Evolutionary conservation across 2,329 filamentous ascomycete species (phyloP), one percentile per base, ranked within the genome.

Genomic region (Colletotrichum eleusines): DNA sequence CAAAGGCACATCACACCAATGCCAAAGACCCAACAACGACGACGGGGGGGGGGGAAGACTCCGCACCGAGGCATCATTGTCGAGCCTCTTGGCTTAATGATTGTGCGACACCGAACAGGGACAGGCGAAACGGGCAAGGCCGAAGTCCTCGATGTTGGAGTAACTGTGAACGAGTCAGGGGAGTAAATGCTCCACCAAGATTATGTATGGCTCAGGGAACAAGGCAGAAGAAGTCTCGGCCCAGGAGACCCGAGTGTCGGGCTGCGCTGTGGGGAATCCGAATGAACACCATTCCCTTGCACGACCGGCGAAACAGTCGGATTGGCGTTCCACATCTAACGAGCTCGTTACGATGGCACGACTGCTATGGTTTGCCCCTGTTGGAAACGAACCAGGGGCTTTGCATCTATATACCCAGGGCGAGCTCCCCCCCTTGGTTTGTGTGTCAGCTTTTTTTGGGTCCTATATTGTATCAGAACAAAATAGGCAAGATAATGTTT

Each of bases 341-440:
- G 33, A 58, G 38, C 46, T 31, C 31, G 40, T 63, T 48, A 63
- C 38, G 58, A 68, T 33, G 64, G 51, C 23, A 71, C 42, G 63
- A 71, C 33, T 46, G 44, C 40, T 23, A 54, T 63, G 58, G 38
- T 18, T 38, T 55, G 64, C 35, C 58, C 46, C 59, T 48, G 44
- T 55, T 40, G 26, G 64, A 59, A 63, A 53, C 20, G 51, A 28
- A 31, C 28, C 35, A 33, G 64, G 58, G 44, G 58, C 40, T 71
- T 68, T 46, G 69, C 69, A 68, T 69, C n/a, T 50, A 59, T 68
- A 71, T 69, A 71, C 69, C 69, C 69, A 71, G 40, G 54, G 58
- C 44, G 38, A 62, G n/a, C 54, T 63, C 64, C 55, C 42, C 42
- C 42, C 18, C 18, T n/a, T 23, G 6, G 23, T 57, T 20, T 53